Evolutionary conservation across 345 rosid species (phyloP), one percentile per base, ranked within the genome.

Genomic region (Gossypium rotundifolium): DNA sequence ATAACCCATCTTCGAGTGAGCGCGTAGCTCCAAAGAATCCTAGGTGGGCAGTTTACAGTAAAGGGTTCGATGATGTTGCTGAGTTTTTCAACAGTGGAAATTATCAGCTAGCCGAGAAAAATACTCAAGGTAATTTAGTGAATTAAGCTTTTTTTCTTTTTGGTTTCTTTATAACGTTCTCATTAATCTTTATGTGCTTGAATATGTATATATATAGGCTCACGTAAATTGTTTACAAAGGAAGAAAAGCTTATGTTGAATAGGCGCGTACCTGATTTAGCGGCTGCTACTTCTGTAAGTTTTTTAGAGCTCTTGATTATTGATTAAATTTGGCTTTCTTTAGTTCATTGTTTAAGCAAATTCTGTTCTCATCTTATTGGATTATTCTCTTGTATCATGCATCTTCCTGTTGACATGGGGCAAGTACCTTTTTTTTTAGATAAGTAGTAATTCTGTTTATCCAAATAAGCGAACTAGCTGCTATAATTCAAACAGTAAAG

Each of bases 11-110:
- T 73, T 75, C 79, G 12, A 78, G 78, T 64, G 89, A 88, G 78
- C 85, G 97, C 51, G 90, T 81, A 64, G 84, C 82, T 2, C 92
- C 97, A 1, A 91, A 83, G 88, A 90, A 91, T 69, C 97, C 99
- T 4, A 92, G 89, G 76, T 88, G 97, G 97, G 99, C 92, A 0
- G 99, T 92, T 54, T 94, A 91, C 69, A 97, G 98, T 22, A 89
- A 73, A 78, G 96, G 98, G 16, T 86, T 94, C 75, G 97, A 92
- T 52, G 91, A 94, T 73, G 89, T 94, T 63, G 71, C 86, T 3
- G 86, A 86, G 49, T 89, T 92, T 52, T 88, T 94, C 65, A 85
- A 85, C 14, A 83, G 92, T 65, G 86, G 78, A 54, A 80, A 78
- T 54, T 91, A 92, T 80, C 87, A 81, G 68, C 90, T 88, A 74